Conservation (phyloP, 192 early-diverging fungal species). For the Glomus cerebriforme region DNA sequence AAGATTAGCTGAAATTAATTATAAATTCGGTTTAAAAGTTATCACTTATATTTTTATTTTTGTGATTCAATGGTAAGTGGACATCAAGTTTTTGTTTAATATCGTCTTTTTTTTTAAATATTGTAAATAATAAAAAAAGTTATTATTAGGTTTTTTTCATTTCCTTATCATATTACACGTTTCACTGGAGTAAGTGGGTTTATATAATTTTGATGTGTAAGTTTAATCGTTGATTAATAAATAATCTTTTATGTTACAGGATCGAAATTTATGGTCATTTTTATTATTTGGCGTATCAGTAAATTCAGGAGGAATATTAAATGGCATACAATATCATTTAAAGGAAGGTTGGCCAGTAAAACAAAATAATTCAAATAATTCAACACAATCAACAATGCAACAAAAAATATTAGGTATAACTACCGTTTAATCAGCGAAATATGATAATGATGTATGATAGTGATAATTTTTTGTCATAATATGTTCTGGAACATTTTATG, state of each 20-base stretch:
- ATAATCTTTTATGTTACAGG: background rate
- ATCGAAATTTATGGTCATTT: background rate
- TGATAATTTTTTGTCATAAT: too few relatives aligned
- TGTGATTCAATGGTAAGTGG: background rate
- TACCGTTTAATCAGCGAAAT: too few relatives aligned
- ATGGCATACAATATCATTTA: background rate
- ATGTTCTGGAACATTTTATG: too few relatives aligned
- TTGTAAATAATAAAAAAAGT: too few relatives aligned
- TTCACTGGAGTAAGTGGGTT: background rate
- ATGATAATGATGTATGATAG: too few relatives aligned
- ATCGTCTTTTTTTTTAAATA: too few relatives aligned
- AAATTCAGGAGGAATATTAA: background rate
- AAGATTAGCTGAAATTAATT: background rate
- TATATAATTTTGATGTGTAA: background rate
- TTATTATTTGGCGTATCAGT: background rate
- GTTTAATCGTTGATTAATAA: background rate
- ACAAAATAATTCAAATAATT: too few relatives aligned
- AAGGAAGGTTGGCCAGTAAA: background rate
- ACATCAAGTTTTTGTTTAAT: too few relatives aligned
- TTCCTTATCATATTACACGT: background rate
- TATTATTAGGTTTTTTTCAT: background rate
- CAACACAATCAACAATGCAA: too few relatives aligned
- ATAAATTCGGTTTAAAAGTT: background rate
- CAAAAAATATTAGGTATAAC: too few relatives aligned
- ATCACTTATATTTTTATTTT: background rate